Evolutionary conservation across 2,329 filamentous ascomycete species (phyloP).

Genomic region (Reticulascus tulasneorum): DNA sequence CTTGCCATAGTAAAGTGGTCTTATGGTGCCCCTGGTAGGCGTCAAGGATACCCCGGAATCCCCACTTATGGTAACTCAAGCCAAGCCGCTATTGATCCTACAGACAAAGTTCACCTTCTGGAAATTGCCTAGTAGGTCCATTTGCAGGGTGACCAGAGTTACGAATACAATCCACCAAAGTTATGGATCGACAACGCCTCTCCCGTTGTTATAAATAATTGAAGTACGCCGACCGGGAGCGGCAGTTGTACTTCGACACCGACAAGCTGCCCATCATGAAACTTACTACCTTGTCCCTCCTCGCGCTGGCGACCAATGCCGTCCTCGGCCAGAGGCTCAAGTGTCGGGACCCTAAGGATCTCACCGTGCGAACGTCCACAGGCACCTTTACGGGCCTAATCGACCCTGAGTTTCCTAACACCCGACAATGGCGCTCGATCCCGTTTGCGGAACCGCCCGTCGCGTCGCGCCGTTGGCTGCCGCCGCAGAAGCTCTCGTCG

Average conservation of each 20-base stretch:
- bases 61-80: too few relatives aligned
- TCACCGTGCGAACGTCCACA: conserved; percentile 25
- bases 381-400: conserved; percentile 29
- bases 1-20: too few relatives aligned
- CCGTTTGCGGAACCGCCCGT: conserved; percentile 33
- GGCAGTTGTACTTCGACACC: background rate
- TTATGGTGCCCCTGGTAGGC: too few relatives aligned
- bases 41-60: too few relatives aligned
- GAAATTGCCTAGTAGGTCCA: too few relatives aligned
- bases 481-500: conserved; percentile 19
- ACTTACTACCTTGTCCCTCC: background rate
- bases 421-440: conserved; percentile 32
- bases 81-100: too few relatives aligned
- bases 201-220: too few relatives aligned
- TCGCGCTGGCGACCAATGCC: background rate
- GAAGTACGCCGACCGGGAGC: too few relatives aligned
- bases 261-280: background rate
- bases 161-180: too few relatives aligned
- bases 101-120: too few relatives aligned
- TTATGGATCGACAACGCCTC: too few relatives aligned
- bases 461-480: conserved; percentile 22
- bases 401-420: conserved; percentile 25
- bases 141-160: too few relatives aligned
- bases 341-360: conserved; percentile 1
- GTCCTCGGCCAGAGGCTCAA: background rate